Conservation (phyloP, 2,329 filamentous ascomycete genomes). For the Fusarium annulatum region DNA sequence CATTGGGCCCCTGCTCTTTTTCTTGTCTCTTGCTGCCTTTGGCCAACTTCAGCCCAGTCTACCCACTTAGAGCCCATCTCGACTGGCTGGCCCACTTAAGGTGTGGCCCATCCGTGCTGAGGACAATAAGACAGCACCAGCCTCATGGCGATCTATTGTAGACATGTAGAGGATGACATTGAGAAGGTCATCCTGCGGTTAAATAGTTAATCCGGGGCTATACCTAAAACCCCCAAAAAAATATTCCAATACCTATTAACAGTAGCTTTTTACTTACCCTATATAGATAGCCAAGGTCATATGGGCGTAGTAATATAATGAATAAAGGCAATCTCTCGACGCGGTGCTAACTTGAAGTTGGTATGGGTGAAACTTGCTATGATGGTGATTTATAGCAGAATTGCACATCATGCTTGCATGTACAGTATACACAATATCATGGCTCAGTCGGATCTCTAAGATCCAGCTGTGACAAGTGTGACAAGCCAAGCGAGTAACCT, state of each 20-base stretch:
- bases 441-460: not conserved
- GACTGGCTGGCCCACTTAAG: constrained; percentile 25
- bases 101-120: constrained; percentile 23
- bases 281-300: no score
- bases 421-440: not conserved
- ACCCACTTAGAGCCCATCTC: constrained; percentile 32
- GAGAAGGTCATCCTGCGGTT: not conserved
- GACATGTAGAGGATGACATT: not conserved
- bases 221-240: not conserved
- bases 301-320: not conserved
- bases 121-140: constrained; percentile 26
- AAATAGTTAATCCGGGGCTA: constrained; percentile 12
- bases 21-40: constrained; percentile 31
- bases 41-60: constrained; percentile 31
- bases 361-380: not conserved
- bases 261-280: not conserved
- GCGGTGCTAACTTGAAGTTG: not conserved
- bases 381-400: no score
- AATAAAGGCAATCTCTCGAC: no score
- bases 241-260: not conserved
- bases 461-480: not conserved
- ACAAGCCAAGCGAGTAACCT: not conserved
- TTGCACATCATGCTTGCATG: not conserved
- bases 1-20: constrained; percentile 36
- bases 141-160: constrained; percentile 38